These are phyloP conservation scores for Pseudogymnoascus sp. DNA, from an alignment of 2,329 filamentous ascomycete genomes.

Conservation along the genomic window DNA sequence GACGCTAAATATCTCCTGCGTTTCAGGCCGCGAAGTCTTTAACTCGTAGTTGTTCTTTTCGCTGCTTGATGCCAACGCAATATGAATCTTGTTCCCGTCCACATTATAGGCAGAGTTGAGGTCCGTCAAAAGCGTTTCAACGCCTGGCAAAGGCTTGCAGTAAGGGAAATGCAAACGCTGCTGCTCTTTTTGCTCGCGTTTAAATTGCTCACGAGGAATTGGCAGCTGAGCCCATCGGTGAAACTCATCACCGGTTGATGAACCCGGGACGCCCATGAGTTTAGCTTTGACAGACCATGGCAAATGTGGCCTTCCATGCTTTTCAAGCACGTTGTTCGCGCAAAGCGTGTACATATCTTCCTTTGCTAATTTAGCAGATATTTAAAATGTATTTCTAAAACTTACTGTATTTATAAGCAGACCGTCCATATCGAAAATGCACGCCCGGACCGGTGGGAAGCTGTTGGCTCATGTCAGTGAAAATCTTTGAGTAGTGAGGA, in stretches of 20 bases:
- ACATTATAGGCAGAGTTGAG: constrained; percentile 32
- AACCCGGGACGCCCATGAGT: constrained; percentile 38
- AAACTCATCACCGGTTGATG: constrained; percentile 50
- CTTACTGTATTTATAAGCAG: constrained; percentile 75
- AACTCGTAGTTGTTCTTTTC: constrained; percentile 1
- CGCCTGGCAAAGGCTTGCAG: constrained; percentile 70
- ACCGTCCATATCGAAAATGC: constrained; percentile 98
- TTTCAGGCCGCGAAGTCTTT: not conserved
- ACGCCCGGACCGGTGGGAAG: constrained; percentile 76
- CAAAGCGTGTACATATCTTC: constrained; percentile 77
- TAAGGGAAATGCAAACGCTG: constrained; percentile 67
- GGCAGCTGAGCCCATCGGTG: constrained; percentile 81
- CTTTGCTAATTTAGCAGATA: constrained; percentile 33
- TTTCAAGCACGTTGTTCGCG: constrained; percentile 72
- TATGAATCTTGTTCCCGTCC: constrained; percentile 36
- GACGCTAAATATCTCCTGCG: constrained; percentile 46
- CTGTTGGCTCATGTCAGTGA: constrained; percentile 48
- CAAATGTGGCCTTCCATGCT: constrained; percentile 65
- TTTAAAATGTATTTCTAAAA: not conserved
- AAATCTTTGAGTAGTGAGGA: not conserved
- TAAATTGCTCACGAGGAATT: constrained; percentile 63
- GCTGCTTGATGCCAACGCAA: constrained; percentile 75
- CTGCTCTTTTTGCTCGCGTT: constrained; percentile 48
- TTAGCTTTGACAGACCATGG: constrained; percentile 93
- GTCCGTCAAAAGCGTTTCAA: constrained; percentile 56